Evolutionary conservation across 495 filamentous ascomycete species (phyloP), one percentile per base, ranked within the genome.

Genomic region (Hypoxylon cercidicola): DNA sequence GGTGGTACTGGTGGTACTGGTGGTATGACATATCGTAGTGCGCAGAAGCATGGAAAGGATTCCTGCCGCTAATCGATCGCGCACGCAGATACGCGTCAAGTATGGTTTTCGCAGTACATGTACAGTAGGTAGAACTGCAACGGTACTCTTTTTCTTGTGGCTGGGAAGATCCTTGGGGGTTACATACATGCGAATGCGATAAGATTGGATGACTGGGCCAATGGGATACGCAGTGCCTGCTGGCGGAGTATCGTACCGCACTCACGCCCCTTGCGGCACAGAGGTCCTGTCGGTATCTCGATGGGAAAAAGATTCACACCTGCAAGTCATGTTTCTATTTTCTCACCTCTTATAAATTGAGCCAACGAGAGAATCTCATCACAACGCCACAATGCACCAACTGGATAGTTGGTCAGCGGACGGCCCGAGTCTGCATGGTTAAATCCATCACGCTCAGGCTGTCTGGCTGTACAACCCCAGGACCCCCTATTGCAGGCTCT

Each of bases 351-450:
- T 11, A 19, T 23, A 3, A 21, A 28, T 25, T 46, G 44, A 46
- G 7, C 44, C 44, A 46, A 43, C 40, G 4, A 43, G 15, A 43
- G 40, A 43, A 16, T 7, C 16, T 46, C 44, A 9, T 46, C 21
- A 46, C 44, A 44, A 15, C 37, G 3, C 13, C 13, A 9, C 37
- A 43, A 20, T 47, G 13, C 45, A 2, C 23, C 2, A 1, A 12
- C 18, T 35, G 30, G 3, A 35, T 48, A n/a, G 39, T 28, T 32
- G 41, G 28, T 55, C 39, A 20, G 39, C 30, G 12, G 11, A 59
- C 64, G 64, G 59, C 35, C 64, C 59, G 59, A 63, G 63, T 59
- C 59, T 52, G 20, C 45, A 35, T 58, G 58, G 58, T 56, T 62
- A 57, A 62, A 67, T 57, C 53, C 46, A 58, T 62, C 54, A 62